phyloP scores from a whole-genome alignment of 1,284 basidiomycete genomes.

The Phlebopus sp. region DNA sequence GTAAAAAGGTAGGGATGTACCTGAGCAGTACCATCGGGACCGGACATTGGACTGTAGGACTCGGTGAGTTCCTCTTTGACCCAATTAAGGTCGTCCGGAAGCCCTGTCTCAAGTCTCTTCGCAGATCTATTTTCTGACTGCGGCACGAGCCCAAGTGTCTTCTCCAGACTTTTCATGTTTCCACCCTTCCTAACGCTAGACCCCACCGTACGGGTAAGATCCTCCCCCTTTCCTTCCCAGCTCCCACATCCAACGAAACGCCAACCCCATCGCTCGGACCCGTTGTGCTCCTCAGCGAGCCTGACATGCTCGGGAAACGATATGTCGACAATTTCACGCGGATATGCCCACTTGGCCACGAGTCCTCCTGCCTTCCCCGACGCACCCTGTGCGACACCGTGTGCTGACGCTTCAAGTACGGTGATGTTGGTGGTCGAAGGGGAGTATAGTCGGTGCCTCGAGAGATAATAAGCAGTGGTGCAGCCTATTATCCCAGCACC shows the following conservation, averaged over 20 bases:
- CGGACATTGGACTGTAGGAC: slow-evolving; percentile 59
- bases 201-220: slow-evolving; percentile 19
- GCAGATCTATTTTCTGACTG: slow-evolving; percentile 6
- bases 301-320: slow-evolving; percentile 80
- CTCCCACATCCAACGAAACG: slow-evolving; percentile 61
- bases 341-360: slow-evolving; percentile 81
- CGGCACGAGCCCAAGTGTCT: slow-evolving; percentile 46
- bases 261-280: slow-evolving; percentile 82
- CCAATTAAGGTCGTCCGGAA: slow-evolving; percentile 65
- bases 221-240: slow-evolving; percentile 62
- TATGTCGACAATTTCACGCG: slow-evolving; percentile 71
- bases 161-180: slow-evolving; percentile 49
- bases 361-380: slow-evolving; percentile 92
- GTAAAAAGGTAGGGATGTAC: slow-evolving; percentile 83
- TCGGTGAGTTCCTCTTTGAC: slow-evolving; percentile 57
- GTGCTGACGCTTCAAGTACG: slow-evolving; percentile 73
- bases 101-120: slow-evolving; percentile 33
- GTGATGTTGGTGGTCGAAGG: slow-evolving; percentile 46
- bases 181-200: slow-evolving; percentile 32
- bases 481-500: slow-evolving; percentile 78
- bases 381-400: slow-evolving; percentile 72
- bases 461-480: slow-evolving; percentile 81
- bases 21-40: slow-evolving; percentile 64
- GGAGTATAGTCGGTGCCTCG: slow-evolving; percentile 51
- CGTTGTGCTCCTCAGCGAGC: slow-evolving; percentile 73